Evolutionary conservation across 768 basidiomycete species (phyloP), one percentile per base, ranked within the genome.

Genomic region (Hygrocybe punicea): DNA sequence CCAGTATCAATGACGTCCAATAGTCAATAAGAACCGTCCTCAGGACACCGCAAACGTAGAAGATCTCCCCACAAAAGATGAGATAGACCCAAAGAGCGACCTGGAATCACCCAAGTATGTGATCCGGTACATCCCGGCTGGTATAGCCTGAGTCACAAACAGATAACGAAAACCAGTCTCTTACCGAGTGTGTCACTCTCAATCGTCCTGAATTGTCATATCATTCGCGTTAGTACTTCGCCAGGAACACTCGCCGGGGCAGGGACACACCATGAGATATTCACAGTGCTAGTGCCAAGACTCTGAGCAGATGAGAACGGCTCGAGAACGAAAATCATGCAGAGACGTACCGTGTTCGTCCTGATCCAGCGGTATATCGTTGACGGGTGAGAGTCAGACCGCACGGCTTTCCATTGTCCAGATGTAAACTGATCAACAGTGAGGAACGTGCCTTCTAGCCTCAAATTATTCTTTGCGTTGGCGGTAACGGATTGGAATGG

Each of bases 361-460:
- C 86, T 76, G 21, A 63, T 69, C 89, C 89, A 91, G 56, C 76
- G 74, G 63, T 81, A 89, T 17, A 76, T 77, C 1, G 89, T 90
- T 4, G 86, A 89, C 29, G 87, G 87, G 67, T 91, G 89, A 17
- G 89, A 90, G 70, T 92, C 90, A 13, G 86, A 84, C 51, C 84
- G 78, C 34, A 86, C 81, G 1, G 77, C 65, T 57, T 58, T 72
- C 88, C 87, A 91, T 52, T 72, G 67, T 25, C 74, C 77, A 14
- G 73, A 65, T 6, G 76, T 69, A 34, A 78, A 68, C 51, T 75
- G 78, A 57, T 91, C 86, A 39, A 91, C 80, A 1, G 78, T 81
- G 44, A 91, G 71, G 77, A 87, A 91, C 1, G 88, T 89, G 44
- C 77, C 78, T 63, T 89, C 88, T 10, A 91, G 76, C 21, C 83